Conservation (phyloP, 441 rosid species). For the Adansonia madagascariensis region DNA sequence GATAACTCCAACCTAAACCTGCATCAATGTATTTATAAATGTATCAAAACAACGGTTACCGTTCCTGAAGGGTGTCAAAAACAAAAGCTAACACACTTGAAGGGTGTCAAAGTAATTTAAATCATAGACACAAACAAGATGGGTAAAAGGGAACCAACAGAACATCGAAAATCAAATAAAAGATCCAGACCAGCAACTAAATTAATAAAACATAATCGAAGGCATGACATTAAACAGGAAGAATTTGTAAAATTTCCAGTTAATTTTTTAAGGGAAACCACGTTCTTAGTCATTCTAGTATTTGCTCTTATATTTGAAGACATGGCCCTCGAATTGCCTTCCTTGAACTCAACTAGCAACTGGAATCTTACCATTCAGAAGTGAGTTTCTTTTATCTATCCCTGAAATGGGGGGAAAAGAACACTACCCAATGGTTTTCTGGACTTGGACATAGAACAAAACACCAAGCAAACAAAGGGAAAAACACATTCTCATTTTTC, state of each 20-base stretch:
- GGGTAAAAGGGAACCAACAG: neutral
- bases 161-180: neutral
- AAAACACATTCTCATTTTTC: conserved; percentile 17
- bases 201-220: neutral
- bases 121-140: neutral
- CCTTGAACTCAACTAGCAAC: neutral
- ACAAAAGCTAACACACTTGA: neutral
- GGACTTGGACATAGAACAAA: conserved; percentile 15
- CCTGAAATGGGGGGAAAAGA: conserved; percentile 11
- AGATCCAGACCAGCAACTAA: neutral
- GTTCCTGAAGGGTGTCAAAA: neutral
- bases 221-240: neutral
- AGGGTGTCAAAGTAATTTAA: neutral
- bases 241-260: neutral
- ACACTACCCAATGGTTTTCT: neutral
- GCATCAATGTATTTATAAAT: conserved; percentile 27
- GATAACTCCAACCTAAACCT: conserved; percentile 91
- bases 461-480: conserved; percentile 29
- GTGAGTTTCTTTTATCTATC: neutral
- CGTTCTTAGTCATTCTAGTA: neutral
- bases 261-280: neutral
- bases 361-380: neutral
- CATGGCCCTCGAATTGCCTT: neutral
- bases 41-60: neutral
- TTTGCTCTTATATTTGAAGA: neutral